Evolutionary conservation across 163 green algal genomes (phyloP).

Genomic region (Chloromonas sp.): DNA sequence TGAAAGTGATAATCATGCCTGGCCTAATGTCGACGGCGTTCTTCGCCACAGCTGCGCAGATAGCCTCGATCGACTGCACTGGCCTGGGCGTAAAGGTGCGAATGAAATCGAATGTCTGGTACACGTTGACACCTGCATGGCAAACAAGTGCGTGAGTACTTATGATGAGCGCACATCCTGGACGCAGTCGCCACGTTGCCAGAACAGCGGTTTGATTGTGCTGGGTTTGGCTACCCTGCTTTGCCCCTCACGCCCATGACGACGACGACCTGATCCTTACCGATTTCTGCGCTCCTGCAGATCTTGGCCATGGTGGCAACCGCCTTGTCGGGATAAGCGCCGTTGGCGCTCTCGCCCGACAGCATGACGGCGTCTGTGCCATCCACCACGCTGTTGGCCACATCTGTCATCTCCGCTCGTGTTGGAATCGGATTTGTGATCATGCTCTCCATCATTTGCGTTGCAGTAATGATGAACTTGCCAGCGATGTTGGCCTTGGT

Average conservation of each 20-base stretch:
- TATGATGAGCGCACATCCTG: not conserved
- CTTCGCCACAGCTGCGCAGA: constrained; percentile 41
- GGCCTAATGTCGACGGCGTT: constrained; percentile 11
- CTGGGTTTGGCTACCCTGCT: not conserved
- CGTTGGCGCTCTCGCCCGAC: constrained; percentile 59
- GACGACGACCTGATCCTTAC: not conserved
- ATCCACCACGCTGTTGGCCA: constrained; percentile 69
- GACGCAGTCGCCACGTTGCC: not conserved
- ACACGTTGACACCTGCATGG: constrained; percentile 44
- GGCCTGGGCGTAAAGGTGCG: constrained; percentile 56
- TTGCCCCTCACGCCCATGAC: not conserved
- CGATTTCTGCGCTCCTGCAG: constrained; percentile 28
- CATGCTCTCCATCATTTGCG: constrained; percentile 86
- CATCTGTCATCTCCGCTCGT: constrained; percentile 68
- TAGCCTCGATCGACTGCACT: constrained; percentile 41
- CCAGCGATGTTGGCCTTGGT: constrained; percentile 72
- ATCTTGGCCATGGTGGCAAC: constrained; percentile 52
- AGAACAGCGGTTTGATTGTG: not conserved
- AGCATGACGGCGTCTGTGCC: constrained; percentile 68
- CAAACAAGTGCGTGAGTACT: not conserved
- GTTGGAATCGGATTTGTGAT: constrained; percentile 61
- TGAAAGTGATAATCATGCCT: constrained; percentile 63
- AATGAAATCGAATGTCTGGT: constrained; percentile 56
- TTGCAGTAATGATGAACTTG: constrained; percentile 73
- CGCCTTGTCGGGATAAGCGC: constrained; percentile 38